Evolutionary conservation across 306 rosid genomes (phyloP).

Genomic region (Glycine soja): DNA sequence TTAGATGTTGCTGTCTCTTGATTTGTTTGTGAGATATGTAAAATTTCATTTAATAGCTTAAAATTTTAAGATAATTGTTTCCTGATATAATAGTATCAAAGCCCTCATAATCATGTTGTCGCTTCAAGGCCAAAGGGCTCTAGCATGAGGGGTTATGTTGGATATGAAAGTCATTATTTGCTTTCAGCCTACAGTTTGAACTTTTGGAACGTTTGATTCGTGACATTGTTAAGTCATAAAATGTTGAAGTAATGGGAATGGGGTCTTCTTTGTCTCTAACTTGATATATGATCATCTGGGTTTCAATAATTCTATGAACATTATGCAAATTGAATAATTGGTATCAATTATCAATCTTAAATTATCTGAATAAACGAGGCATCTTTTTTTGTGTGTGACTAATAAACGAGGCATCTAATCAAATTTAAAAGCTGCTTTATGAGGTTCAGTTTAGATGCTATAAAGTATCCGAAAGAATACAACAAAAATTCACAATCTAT

Average conservation of each 20-base stretch:
- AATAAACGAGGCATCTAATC: too few species aligned
- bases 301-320: conserved; percentile 2
- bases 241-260: conserved; percentile 34
- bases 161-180: not conserved
- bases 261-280: not conserved
- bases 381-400: too few species aligned
- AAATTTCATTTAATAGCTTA: not conserved
- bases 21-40: conserved; percentile 37
- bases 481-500: not conserved
- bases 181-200: not conserved
- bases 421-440: not conserved
- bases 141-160: not conserved
- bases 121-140: conserved; percentile 1
- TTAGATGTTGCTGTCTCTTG: conserved; percentile 36
- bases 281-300: not conserved
- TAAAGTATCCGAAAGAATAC: not conserved
- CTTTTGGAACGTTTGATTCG: not conserved
- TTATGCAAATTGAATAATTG: not conserved
- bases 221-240: not conserved
- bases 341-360: conserved; percentile 10
- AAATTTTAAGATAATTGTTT: not conserved
- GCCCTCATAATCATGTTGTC: not conserved
- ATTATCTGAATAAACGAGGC: not conserved
- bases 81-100: not conserved
- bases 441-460: not conserved